phyloP scores from a whole-genome alignment of 75 land plant genomes.

The Cunninghamia lanceolata region DNA sequence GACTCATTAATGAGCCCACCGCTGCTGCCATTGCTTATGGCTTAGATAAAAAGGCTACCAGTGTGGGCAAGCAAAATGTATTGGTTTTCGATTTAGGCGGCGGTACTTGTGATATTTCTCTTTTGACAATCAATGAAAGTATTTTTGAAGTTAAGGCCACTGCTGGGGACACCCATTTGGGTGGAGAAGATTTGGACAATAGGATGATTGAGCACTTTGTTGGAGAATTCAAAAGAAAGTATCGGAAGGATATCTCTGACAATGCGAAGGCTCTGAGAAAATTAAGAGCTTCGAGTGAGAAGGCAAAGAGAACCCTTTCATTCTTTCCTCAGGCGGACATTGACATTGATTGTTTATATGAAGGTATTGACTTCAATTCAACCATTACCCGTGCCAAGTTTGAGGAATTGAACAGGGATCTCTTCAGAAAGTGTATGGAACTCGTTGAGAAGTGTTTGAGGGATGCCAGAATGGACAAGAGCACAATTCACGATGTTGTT shows the following conservation, averaged over 20 bases:
- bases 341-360: slow-evolving; percentile 69
- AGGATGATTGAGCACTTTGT: slow-evolving; percentile 76
- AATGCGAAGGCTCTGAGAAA: slow-evolving; percentile 59
- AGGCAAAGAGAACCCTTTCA: slow-evolving; percentile 71
- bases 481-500: too few relatives aligned
- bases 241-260: slow-evolving; percentile 71
- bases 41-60: slow-evolving; percentile 69
- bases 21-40: slow-evolving; percentile 84
- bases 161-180: slow-evolving; percentile 82
- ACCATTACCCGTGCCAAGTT: slow-evolving; percentile 75
- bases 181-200: slow-evolving; percentile 81
- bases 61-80: slow-evolving; percentile 68
- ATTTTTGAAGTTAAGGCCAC: slow-evolving; percentile 84
- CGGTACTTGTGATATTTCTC: slow-evolving; percentile 71
- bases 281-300: slow-evolving; percentile 60
- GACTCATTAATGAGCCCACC: slow-evolving; percentile 77
- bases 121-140: slow-evolving; percentile 71
- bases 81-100: too few relatives aligned
- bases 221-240: slow-evolving; percentile 74
- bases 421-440: too few relatives aligned
- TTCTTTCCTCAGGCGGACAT: slow-evolving; percentile 71
- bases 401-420: too few relatives aligned
- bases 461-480: too few relatives aligned
- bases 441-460: too few relatives aligned
- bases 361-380: slow-evolving; percentile 72